Evolutionary conservation across 2,329 filamentous ascomycete genomes (phyloP).

Genomic region (Xylaria hypoxylon): DNA sequence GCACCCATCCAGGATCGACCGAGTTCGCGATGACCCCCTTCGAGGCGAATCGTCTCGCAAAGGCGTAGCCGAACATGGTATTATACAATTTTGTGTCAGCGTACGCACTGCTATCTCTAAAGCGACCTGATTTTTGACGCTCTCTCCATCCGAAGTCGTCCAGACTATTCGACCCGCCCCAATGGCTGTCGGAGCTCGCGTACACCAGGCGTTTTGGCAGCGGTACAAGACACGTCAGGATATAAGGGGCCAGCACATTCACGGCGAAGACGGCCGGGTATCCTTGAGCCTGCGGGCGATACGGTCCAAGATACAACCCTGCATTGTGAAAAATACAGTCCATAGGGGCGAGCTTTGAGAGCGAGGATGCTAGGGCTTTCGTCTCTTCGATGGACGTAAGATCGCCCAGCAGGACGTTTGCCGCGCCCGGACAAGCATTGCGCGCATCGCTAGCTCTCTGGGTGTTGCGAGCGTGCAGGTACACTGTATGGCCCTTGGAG

Average conservation of each 20-base stretch:
- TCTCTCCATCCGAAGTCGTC: constrained; percentile 52
- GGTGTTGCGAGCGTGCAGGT: constrained; percentile 66
- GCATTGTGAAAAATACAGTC: constrained; percentile 70
- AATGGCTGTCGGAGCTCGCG: constrained; percentile 63
- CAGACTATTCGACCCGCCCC: constrained; percentile 51
- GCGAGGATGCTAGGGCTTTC: constrained; percentile 62
- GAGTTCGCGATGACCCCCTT: constrained; percentile 56
- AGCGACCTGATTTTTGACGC: constrained; percentile 23
- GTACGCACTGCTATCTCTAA: constrained; percentile 52
- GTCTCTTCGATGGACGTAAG: constrained; percentile 62
- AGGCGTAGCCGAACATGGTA: constrained; percentile 66
- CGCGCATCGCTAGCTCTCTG: constrained; percentile 62
- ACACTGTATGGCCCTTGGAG: constrained; percentile 65
- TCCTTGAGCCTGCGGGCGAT: constrained; percentile 51
- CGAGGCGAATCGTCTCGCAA: constrained; percentile 59
- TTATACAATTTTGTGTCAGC: constrained; percentile 67
- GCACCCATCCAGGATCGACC: constrained; percentile 65
- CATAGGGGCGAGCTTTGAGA: constrained; percentile 61
- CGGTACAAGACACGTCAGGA: constrained; percentile 63
- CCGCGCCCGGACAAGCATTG: constrained; percentile 62
- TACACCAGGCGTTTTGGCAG: constrained; percentile 61
- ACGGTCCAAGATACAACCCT: constrained; percentile 55
- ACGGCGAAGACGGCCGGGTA: constrained; percentile 64
- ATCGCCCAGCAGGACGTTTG: constrained; percentile 63
- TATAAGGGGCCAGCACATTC: constrained; percentile 69